Base-by-base conservation (phyloP, 768 basidiomycete species). In the Hortiboletus campestris region DNA sequence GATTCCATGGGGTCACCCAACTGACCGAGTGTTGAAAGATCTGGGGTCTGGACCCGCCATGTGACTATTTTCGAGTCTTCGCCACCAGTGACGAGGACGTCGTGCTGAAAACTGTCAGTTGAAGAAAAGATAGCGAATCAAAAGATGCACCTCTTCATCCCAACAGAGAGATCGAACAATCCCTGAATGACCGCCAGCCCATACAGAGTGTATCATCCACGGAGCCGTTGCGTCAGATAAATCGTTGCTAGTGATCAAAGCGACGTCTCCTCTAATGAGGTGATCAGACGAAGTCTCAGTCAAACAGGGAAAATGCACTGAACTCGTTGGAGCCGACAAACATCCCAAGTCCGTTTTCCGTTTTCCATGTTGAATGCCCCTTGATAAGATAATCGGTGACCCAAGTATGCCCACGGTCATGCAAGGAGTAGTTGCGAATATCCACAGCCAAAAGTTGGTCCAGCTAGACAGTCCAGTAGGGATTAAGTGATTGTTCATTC, bases 301-400 rank as follows among this genome's bases (percentile, higher is more conserved):
- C 16, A 35, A 25, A n/a, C 35, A 32, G 34, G 29, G 31, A 44
- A 44, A 46, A 46, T 35, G 14, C 16, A 32, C 58, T 79, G 32
- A 64, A 86, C 89, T 89, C 85, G 50, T 91, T 89, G 2, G 89
- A 89, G 0, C 89, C 89, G 6, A 82, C 79, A 51, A 89, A 87
- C 5, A 89, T 68, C 31, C 76, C 77, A 10, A 88, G 70, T 19
- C 62, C 60, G n/a, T 48, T 57, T 40, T 66, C 58, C 34, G 42
- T 51, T 52, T 49, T 62, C 29, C 10, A 49, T 6, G 62, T 64
- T 20, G 55, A 62, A 46, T 80, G 76, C 41, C 81, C 84, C 12
- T 77, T 77, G 49, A 91, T 82, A 36, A 89, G 71, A 71, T 91
- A 90, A 64, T 91, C 88, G 2, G 88, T 88, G n/a, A 86, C 81